Conservation (phyloP, 2,329 filamentous ascomycete genomes). For the Chrysosporium queenslandicum region DNA sequence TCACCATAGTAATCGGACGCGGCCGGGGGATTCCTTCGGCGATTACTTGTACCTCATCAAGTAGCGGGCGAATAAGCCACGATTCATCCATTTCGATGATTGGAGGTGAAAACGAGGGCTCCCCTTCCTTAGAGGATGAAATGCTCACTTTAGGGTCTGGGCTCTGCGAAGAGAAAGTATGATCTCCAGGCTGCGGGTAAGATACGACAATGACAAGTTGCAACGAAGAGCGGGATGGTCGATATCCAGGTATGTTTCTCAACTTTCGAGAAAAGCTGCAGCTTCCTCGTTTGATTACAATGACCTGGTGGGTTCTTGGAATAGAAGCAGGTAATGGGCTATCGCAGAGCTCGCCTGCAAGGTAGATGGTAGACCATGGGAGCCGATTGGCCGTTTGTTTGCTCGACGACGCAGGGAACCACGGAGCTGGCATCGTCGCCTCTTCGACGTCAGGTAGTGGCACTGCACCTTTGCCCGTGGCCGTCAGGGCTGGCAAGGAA, state of each 20-base stretch:
- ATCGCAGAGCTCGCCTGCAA: conserved; percentile 59
- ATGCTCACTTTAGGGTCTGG: background rate
- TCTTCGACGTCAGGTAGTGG: conserved; percentile 58
- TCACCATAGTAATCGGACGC: conserved; percentile 69
- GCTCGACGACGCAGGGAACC: conserved; percentile 25
- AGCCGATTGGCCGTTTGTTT: conserved; percentile 42
- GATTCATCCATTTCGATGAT: conserved; percentile 25
- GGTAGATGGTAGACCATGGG: conserved; percentile 60
- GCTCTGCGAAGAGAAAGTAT: conserved; percentile 14
- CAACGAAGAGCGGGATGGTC: conserved; percentile 51
- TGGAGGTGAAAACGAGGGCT: background rate
- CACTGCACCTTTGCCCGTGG: conserved; percentile 49
- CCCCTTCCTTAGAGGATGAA: background rate
- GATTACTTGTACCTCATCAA: conserved; percentile 65
- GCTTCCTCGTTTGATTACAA: conserved; percentile 70
- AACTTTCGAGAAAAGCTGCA: conserved; percentile 81
- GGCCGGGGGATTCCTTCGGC: conserved; percentile 58
- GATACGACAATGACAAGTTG: conserved; percentile 54
- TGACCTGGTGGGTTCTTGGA: conserved; percentile 55
- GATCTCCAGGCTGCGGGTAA: conserved; percentile 32
- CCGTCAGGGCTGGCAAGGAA: conserved; percentile 40
- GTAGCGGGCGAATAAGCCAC: conserved; percentile 52
- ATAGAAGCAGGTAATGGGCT: conserved; percentile 45
- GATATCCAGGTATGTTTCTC: conserved; percentile 68
- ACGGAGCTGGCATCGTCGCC: conserved; percentile 34